Evolutionary conservation across 805 yeast genomes (phyloP).

Genomic region (Pichia occidentalis): DNA sequence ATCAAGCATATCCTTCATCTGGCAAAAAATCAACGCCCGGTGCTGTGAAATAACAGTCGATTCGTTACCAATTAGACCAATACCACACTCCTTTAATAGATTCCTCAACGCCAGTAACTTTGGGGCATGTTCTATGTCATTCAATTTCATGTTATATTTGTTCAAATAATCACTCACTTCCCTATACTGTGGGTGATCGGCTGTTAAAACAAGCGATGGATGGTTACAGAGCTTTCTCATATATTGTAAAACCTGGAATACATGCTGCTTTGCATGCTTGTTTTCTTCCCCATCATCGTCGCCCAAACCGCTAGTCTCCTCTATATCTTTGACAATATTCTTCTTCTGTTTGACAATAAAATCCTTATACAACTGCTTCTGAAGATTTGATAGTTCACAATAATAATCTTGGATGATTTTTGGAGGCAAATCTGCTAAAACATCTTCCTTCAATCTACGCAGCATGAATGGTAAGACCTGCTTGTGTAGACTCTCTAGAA

Average conservation of each 20-base stretch:
- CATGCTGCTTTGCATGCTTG: slow-evolving; percentile 65
- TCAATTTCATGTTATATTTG: slow-evolving; percentile 50
- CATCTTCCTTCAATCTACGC: slow-evolving; percentile 94
- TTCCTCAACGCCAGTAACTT: slow-evolving; percentile 77
- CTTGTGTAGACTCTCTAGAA: slow-evolving; percentile 90
- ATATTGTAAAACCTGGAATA: slow-evolving; percentile 95
- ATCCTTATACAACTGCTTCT: slow-evolving; percentile 79
- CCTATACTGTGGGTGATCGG: slow-evolving; percentile 72
- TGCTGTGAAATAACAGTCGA: slow-evolving; percentile 80
- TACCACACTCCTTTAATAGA: slow-evolving; percentile 86
- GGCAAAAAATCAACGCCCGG: slow-evolving; percentile 92
- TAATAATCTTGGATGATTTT: slow-evolving; percentile 97
- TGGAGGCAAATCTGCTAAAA: slow-evolving; percentile 92
- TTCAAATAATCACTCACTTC: slow-evolving; percentile 60
- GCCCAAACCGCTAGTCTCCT: slow-evolving; percentile 25
- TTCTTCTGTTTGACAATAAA: slow-evolving; percentile 81
- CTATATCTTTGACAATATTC: slow-evolving; percentile 59
- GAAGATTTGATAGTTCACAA: slow-evolving; percentile 90
- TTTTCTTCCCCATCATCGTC: slow-evolving; percentile 18
- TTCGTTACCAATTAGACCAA: slow-evolving; percentile 41
- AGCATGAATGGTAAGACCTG: slow-evolving; percentile 95
- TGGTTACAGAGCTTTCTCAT: slow-evolving; percentile 97
- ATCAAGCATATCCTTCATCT: slow-evolving; percentile 94
- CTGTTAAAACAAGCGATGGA: slow-evolving; percentile 81
- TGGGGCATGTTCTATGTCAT: slow-evolving; percentile 83